These are phyloP conservation scores for Metarhizium album DNA, from an alignment of 2,329 filamentous ascomycete species.

Conservation along the genomic window DNA sequence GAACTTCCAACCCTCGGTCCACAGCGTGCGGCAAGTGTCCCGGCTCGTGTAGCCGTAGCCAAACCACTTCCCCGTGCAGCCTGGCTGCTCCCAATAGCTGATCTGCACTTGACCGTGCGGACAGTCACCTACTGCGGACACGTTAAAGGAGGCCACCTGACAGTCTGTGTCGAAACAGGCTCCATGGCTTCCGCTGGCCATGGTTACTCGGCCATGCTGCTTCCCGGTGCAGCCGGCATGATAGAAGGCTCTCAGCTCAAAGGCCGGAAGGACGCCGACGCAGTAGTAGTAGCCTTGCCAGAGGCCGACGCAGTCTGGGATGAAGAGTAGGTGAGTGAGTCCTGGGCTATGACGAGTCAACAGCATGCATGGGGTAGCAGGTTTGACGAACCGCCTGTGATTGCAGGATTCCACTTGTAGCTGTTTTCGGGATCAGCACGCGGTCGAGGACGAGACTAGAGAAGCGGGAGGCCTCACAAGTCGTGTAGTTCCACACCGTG, in stretches of 20 bases:
- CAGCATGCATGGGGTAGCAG: neutral
- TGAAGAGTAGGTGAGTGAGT: neutral
- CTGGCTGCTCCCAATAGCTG: conserved; percentile 3
- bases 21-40: neutral
- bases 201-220: neutral
- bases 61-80: conserved; percentile 1
- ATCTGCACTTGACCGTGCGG: conserved; percentile 1
- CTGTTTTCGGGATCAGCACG: neutral
- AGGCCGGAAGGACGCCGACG: neutral
- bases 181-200: neutral
- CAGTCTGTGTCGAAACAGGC: conserved; percentile 2
- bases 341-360: neutral
- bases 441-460: too few relatives aligned
- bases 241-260: neutral
- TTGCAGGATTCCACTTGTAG: neutral
- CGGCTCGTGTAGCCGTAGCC: conserved; percentile 3
- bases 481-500: too few relatives aligned
- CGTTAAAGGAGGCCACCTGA: neutral
- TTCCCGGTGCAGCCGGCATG: neutral
- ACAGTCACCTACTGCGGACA: neutral
- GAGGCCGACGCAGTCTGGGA: neutral
- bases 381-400: neutral
- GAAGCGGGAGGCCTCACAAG: too few relatives aligned
- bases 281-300: neutral
- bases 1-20: conserved; percentile 2